phyloP scores from a whole-genome alignment of 495 filamentous ascomycete species.

The Acidomyces sp. region DNA sequence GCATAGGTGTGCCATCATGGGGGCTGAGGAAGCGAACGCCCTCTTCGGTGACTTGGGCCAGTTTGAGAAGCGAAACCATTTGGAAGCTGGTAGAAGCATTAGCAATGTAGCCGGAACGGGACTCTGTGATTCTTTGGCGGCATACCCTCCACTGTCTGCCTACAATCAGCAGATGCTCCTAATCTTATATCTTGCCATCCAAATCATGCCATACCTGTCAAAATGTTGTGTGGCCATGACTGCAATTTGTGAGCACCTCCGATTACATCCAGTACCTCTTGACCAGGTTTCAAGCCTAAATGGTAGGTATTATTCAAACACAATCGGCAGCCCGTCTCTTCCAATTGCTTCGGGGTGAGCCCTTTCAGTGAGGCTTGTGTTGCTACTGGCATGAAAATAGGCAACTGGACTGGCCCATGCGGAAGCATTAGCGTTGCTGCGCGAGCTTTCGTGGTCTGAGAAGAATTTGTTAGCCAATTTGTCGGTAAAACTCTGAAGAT shows the following conservation, averaged over 20 bases:
- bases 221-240: constrained; percentile 4
- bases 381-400: constrained; percentile 96
- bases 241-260: constrained; percentile 45
- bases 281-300: constrained; percentile 84
- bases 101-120: too few species aligned
- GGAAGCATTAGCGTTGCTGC: constrained; percentile 82
- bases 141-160: constrained; percentile 85
- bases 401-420: constrained; percentile 78
- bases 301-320: constrained; percentile 98
- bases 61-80: constrained; percentile 92
- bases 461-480: constrained; percentile 4
- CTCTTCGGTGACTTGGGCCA: constrained; percentile 88
- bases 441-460: constrained; percentile 83
- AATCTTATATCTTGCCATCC: too few species aligned
- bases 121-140: too few species aligned
- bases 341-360: constrained; percentile 81
- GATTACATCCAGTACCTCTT: constrained; percentile 69
- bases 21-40: constrained; percentile 89
- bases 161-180: constrained; percentile 11
- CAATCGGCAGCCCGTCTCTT: constrained; percentile 73
- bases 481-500: not conserved
- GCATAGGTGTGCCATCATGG: constrained; percentile 92
- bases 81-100: too few species aligned
- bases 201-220: constrained; percentile 18
- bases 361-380: constrained; percentile 97